Evolutionary conservation across 2,329 filamentous ascomycete species (phyloP).

Genomic region (Fusarium abutilonis): DNA sequence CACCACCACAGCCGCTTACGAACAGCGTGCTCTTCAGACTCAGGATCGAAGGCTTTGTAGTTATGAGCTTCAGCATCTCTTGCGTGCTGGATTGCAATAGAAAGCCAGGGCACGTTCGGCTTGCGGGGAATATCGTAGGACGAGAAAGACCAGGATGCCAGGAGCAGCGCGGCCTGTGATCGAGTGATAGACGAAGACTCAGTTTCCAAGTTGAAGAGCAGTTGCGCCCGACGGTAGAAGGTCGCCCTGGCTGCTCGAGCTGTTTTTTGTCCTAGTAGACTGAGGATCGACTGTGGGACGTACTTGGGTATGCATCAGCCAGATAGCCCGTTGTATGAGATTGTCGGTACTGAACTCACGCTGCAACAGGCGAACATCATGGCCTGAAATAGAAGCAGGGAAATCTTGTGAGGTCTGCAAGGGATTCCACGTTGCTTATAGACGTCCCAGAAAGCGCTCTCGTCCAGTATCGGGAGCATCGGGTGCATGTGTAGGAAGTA

Average conservation of each 20-base stretch:
- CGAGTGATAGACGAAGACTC: slow-evolving; percentile 39
- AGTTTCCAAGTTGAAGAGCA: slow-evolving; percentile 41
- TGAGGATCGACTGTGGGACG: slow-evolving; percentile 50
- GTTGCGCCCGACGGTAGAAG: slow-evolving; percentile 54
- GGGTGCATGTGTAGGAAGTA: slow-evolving; percentile 35
- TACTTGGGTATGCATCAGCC: too few relatives aligned
- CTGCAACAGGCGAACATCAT: slow-evolving; percentile 58
- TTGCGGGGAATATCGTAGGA: slow-evolving; percentile 50
- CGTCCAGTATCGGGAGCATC: slow-evolving; percentile 27
- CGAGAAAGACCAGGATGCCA: slow-evolving; percentile 55
- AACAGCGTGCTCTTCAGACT: slow-evolving; percentile 50
- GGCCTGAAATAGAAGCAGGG: slow-evolving; percentile 57
- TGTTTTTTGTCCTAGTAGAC: too few relatives aligned
- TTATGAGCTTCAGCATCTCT: too few relatives aligned
- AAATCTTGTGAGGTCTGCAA: slow-evolving; percentile 48
- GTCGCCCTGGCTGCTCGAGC: slow-evolving; percentile 51
- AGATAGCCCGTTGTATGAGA: too few relatives aligned
- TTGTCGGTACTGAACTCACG: slow-evolving; percentile 48
- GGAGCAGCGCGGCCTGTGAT: slow-evolving; percentile 55
- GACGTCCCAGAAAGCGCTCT: slow-evolving; percentile 38
- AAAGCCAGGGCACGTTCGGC: slow-evolving; percentile 58
- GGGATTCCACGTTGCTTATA: slow-evolving; percentile 7
- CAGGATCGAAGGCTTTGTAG: slow-evolving; percentile 54
- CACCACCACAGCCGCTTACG: slow-evolving; percentile 65
- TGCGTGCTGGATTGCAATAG: slow-evolving; percentile 61